Evolutionary conservation across 202 grass and related monocot species (phyloP), one percentile per base, ranked within the genome.

Genomic region (Setaria viridis): DNA sequence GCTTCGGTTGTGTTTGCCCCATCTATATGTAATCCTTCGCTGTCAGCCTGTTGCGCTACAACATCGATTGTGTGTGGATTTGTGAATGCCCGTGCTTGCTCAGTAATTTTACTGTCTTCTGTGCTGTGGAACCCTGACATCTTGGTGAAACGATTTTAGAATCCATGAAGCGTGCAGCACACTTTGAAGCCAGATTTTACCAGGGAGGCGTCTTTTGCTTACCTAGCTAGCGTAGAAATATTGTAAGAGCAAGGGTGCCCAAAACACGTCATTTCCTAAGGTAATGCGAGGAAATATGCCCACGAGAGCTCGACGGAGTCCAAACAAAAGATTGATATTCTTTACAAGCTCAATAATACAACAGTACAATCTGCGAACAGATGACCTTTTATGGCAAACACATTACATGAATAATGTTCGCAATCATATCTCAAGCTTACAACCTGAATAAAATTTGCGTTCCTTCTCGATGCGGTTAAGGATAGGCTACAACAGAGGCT

Each of bases 1-100:
- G 29, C 42, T 92, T 85, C 66, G 88, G 74, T 86, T 84, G 85
- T 93, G 85, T 87, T 87, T 87, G 88, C 88, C 85, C 50, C 87
- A 84, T 89, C 69, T 33, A 72, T 77, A 88, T 84, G 80, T 84
- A 81, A 87, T 63, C 35, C 9, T 35, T 11, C 9, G 42, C 42
- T 87, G 67, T 87, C 89, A 80, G 62, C 78, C 70, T 75, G 60
- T 70, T 70, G 42, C 74, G 75, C 80, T 80, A 78, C 49, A 80
- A 84, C 67, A 80, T 72, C 80, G 80, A 17, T 87, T 45, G 20
- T 70, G 37, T 80, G 85, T 88, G 85, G 77, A 88, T 91, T 70
- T 88, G 35, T 71, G 85, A 16, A 16, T 84, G 60, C 35, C 19
- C 60, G 19, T 76, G 69, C 47, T 84, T 9, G 1, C 3, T 84